A percentile compares a stretch with the other conserved stretches of the same genome.
Evolutionary conservation across 108 stramenopile genomes (phyloP).

Genomic region (Cyclotella baltica): DNA sequence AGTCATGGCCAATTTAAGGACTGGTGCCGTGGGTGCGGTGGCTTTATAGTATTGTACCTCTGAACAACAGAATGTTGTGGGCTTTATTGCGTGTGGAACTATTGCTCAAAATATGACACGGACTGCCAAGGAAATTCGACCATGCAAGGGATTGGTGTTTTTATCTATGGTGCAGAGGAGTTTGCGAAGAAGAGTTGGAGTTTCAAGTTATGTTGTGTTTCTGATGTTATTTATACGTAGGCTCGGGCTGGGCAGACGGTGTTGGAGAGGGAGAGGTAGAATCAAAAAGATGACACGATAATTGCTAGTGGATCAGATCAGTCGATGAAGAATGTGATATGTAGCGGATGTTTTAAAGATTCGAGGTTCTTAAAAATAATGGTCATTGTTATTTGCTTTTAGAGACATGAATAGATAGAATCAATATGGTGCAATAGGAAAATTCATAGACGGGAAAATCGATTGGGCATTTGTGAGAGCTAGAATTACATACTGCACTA

Average conservation of each 20-base stretch:
- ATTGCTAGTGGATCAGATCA: conserved; percentile 94
- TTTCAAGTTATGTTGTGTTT: conserved; percentile 79
- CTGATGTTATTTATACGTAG: conserved; percentile 87
- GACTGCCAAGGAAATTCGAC: conserved; percentile 81
- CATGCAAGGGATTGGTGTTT: conserved; percentile 84
- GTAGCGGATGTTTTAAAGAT: conserved; percentile 81
- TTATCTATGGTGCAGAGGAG: conserved; percentile 73
- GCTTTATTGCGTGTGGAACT: conserved; percentile 92
- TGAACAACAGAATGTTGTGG: conserved; percentile 72
- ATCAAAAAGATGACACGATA: conserved; percentile 91
- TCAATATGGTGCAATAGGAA: too few species aligned
- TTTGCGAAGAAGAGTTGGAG: conserved; percentile 80
- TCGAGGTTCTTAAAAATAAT: too few species aligned
- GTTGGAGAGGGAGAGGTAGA: too few species aligned
- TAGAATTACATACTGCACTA: too few species aligned
- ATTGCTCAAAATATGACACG: conserved; percentile 93
- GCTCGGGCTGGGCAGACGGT: too few species aligned
- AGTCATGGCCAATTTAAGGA: conserved; percentile 96
- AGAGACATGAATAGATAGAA: too few species aligned
- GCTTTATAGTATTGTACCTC: conserved; percentile 86
- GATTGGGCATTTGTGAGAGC: too few species aligned
- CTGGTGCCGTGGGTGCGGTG: conserved; percentile 93
- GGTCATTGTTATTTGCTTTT: too few species aligned
- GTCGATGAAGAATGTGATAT: conserved; percentile 95
- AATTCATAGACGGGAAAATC: too few species aligned